Percentiles rank a stretch among this genome's conserved stretches.
Conservation (phyloP, 2,329 filamentous ascomycete species). For the Botrytis galanthina region DNA sequence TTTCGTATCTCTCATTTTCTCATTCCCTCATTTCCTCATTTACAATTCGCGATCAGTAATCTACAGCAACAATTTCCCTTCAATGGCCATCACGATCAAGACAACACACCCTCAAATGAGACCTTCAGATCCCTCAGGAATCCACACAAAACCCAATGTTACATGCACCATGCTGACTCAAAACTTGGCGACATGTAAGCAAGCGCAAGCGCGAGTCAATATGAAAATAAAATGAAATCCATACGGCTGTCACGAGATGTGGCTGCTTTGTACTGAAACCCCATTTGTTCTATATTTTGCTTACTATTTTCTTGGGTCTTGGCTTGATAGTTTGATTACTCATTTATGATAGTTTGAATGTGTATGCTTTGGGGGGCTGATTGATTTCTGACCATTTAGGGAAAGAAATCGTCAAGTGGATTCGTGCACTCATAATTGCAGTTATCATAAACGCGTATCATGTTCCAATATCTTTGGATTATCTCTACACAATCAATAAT, state of each 20-base stretch:
- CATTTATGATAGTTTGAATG: not conserved
- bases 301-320: not conserved
- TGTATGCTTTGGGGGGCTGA: not conserved
- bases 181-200: not conserved
- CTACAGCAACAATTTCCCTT: not conserved
- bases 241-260: not conserved
- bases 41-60: not conserved
- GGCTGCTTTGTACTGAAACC: not conserved
- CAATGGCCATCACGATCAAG: not conserved
- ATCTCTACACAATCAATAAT: no score
- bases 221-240: not conserved
- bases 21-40: not conserved
- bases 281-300: not conserved
- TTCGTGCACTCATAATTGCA: not conserved
- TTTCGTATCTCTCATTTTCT: not conserved
- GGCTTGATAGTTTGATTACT: not conserved
- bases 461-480: no score
- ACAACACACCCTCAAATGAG: not conserved
- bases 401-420: not conserved
- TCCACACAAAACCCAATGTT: not conserved
- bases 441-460: not conserved
- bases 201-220: not conserved
- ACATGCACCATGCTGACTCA: not conserved
- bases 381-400: not conserved
- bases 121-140: not conserved